Evolutionary conservation across 2,329 filamentous ascomycete species (phyloP).

Genomic region (Sporothrix pseudoabietina): DNA sequence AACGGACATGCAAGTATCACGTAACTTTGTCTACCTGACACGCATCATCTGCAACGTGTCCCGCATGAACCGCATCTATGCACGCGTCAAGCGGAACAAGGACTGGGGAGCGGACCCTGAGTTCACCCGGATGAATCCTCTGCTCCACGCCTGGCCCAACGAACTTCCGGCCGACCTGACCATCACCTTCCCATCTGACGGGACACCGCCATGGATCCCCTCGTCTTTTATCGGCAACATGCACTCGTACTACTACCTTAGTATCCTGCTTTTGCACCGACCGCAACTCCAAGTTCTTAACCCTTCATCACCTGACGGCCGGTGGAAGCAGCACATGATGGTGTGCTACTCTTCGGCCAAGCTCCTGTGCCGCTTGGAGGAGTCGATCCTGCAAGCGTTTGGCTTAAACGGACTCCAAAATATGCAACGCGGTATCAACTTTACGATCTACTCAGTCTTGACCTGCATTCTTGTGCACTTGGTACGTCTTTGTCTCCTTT

Average conservation of each 20-base stretch:
- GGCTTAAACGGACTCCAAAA: slow-evolving; percentile 80
- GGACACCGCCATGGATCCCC: slow-evolving; percentile 78
- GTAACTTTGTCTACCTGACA: slow-evolving; percentile 81
- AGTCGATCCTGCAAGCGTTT: slow-evolving; percentile 75
- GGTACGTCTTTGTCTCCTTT: slow-evolving; percentile 57
- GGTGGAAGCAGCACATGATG: slow-evolving; percentile 87
- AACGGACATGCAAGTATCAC: slow-evolving; percentile 73
- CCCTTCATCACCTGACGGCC: slow-evolving; percentile 67
- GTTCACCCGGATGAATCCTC: slow-evolving; percentile 76
- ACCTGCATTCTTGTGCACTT: slow-evolving; percentile 92
- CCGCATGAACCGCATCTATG: slow-evolving; percentile 73
- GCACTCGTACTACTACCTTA: slow-evolving; percentile 85
- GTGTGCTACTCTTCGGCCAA: slow-evolving; percentile 85
- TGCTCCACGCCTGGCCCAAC: slow-evolving; percentile 73
- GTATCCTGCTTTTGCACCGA: slow-evolving; percentile 81
- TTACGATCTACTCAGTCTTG: slow-evolving; percentile 88
- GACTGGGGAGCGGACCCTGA: slow-evolving; percentile 87
- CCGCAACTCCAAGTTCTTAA: slow-evolving; percentile 82
- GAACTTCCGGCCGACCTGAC: slow-evolving; percentile 78
- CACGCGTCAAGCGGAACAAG: slow-evolving; percentile 65
- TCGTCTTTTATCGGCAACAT: slow-evolving; percentile 88
- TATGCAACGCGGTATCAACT: slow-evolving; percentile 94
- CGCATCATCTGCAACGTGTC: slow-evolving; percentile 77
- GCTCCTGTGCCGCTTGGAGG: slow-evolving; percentile 80
- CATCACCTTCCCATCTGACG: slow-evolving; percentile 75